Percentiles rank a stretch among this genome's conserved stretches.
Conservation (phyloP, 2,329 filamentous ascomycete genomes). For the Pseudopyricularia cyperi region DNA sequence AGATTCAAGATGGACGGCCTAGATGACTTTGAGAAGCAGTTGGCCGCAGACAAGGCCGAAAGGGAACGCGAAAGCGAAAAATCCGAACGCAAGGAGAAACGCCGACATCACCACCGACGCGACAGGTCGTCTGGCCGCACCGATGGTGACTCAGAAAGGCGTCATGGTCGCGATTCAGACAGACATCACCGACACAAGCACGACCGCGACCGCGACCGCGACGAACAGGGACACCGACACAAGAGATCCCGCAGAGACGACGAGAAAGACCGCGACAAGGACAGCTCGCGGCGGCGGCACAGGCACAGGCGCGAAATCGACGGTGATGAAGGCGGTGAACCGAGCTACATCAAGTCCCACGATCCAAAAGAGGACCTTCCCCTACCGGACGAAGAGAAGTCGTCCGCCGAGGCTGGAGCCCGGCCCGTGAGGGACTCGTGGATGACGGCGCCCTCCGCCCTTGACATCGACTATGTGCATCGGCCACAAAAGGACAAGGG, state of each 20-base stretch:
- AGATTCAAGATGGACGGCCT: slow-evolving; percentile 11
- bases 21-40: slow-evolving; percentile 23
- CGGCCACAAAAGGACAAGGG: slow-evolving; percentile 43
- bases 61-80: slow-evolving; percentile 13
- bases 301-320: slow-evolving; percentile 21
- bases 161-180: slow-evolving; percentile 35
- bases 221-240: slow-evolving; percentile 43
- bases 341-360: slow-evolving; percentile 24
- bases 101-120: slow-evolving; percentile 13
- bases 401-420: slow-evolving; percentile 13
- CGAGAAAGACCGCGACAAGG: slow-evolving; percentile 20
- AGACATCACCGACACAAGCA: slow-evolving; percentile 33
- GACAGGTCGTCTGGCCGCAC: slow-evolving; percentile 14
- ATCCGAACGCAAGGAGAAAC: slow-evolving; percentile 12
- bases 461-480: slow-evolving; percentile 76
- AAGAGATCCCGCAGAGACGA: slow-evolving; percentile 50
- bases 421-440: slow-evolving; percentile 64
- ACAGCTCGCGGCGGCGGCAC: slow-evolving; percentile 17
- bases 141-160: slow-evolving; percentile 13
- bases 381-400: slow-evolving; percentile 35
- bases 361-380: slow-evolving; percentile 38
- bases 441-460: slow-evolving; percentile 80
- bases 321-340: slow-evolving; percentile 15
- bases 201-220: slow-evolving; percentile 19
- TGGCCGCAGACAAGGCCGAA: slow-evolving; percentile 21